phyloP scores from a whole-genome alignment of 1,139 yeast genomes.

The Nadsonia starkeyi-henricii region DNA sequence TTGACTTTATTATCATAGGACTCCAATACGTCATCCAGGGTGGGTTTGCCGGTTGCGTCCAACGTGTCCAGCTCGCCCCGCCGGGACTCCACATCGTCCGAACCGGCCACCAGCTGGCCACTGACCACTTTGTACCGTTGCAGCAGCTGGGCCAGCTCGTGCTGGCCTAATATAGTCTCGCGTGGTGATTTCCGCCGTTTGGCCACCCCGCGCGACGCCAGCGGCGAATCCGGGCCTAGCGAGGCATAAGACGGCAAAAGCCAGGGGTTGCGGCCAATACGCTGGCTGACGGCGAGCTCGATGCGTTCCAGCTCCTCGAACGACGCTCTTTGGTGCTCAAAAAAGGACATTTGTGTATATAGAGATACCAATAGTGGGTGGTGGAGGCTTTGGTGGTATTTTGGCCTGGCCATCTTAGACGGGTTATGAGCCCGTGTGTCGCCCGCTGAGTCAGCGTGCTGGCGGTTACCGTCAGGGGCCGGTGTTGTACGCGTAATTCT shows the following conservation, averaged over 20 bases:
- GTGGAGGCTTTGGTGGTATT: no score
- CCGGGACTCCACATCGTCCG: no score
- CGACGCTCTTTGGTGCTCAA: neutral
- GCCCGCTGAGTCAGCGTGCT: no score
- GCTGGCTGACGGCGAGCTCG: slow-evolving; percentile 37
- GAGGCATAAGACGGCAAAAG: slow-evolving; percentile 25
- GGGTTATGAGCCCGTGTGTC: no score
- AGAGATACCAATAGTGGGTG: no score
- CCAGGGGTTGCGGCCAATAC: slow-evolving; percentile 36
- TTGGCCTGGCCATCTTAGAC: no score
- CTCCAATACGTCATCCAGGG: slow-evolving; percentile 5
- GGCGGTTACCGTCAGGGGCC: no score
- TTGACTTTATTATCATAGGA: slow-evolving; percentile 4
- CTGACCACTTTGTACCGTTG: slow-evolving; percentile 33
- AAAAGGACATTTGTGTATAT: no score
- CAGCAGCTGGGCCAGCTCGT: slow-evolving; percentile 47
- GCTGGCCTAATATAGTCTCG: slow-evolving; percentile 44
- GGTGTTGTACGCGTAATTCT: no score
- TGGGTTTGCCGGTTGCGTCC: slow-evolving; percentile 8
- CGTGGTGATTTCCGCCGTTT: slow-evolving; percentile 28
- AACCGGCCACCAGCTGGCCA: slow-evolving; percentile 14
- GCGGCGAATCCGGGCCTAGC: slow-evolving; percentile 16
- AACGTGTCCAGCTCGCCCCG: slow-evolving; percentile 7
- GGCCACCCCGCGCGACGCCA: slow-evolving; percentile 18
- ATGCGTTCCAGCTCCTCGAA: slow-evolving; percentile 42